Base-by-base conservation (phyloP, 371 early-diverging fungal genomes). In the Nosema muscidifuracis region DNA sequence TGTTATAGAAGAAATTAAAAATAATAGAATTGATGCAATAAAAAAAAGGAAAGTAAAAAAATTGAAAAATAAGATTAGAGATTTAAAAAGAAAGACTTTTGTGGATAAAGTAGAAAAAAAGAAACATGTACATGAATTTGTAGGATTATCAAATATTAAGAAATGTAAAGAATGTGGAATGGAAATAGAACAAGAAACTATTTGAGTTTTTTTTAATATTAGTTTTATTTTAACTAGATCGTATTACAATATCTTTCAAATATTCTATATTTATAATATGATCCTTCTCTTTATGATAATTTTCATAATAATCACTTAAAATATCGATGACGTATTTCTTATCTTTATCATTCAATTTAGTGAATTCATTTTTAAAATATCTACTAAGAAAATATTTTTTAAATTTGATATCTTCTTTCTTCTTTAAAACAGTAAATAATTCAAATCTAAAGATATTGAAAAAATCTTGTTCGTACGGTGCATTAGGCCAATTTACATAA, bases 111-210 rank as follows among this genome's bases (percentile, higher is more conserved):
- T 42, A 61, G 33, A 16, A 31, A 51, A 68, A 36, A 64, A 73
- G 60, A 73, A 36, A 43, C 77, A 76, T 36, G 31, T 55, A 56
- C 78, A 73, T 56, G 16, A 70, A 47, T 75, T 74, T 63, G 24
- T 66, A 34, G 31, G 13, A 34, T 44, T 24, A 18, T 67, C 38
- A 26, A 50, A 30, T 33, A 56, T 40, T 12, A 61, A 31, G 24
- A 64, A 50, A 34, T 81, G 81, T 67, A 22, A 36, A 13, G 18
- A 1, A 15, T 83, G 81, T 64, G 81, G 81, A 16, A 53, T 83
- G 75, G 30, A 42, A 43, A 67, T 80, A 38, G 83, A 83, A 51
- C 50, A 67, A 36, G 83, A 83, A 62, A 75, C 75, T 30, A 57
- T 80, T 16, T 78, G 69, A n/a, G n/a, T 40, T 7, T 40, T 9